These are phyloP conservation scores for Elymus sibiricus DNA, from an alignment of 176 grass and related monocot species.

Conservation along the genomic window DNA sequence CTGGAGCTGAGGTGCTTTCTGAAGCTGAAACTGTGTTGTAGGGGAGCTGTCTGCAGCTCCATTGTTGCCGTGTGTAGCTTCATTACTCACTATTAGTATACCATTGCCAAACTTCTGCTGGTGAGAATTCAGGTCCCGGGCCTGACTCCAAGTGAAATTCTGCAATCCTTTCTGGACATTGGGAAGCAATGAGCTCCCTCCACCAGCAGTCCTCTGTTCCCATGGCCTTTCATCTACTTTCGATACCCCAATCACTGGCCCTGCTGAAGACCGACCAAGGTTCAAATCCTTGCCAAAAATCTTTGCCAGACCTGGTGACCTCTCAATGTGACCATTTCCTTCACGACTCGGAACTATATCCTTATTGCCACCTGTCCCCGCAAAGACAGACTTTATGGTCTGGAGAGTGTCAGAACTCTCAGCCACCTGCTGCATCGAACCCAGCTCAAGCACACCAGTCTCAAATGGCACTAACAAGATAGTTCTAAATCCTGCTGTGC, in stretches of 20 bases:
- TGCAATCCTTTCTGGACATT: conserved; percentile 69
- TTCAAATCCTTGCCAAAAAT: conserved; percentile 98
- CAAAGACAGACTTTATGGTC: conserved; percentile 72
- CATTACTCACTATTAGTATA: conserved; percentile 57
- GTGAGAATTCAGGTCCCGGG: conserved; percentile 50
- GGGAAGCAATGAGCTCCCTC: conserved; percentile 51
- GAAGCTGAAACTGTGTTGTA: conserved; percentile 48
- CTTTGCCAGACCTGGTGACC: conserved; percentile 51
- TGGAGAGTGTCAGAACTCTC: conserved; percentile 63
- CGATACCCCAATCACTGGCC: conserved; percentile 20
- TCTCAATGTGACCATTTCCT: conserved; percentile 44
- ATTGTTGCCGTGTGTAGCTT: conserved; percentile 37
- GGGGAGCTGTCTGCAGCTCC: conserved; percentile 25
- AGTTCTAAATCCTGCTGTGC: conserved; percentile 69
- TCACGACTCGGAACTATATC: conserved; percentile 45
- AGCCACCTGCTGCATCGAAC: conserved; percentile 62
- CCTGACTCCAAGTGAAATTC: conserved; percentile 79
- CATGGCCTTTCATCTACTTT: conserved; percentile 65
- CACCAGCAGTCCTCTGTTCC: conserved; percentile 48
- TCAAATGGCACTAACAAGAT: conserved; percentile 85
- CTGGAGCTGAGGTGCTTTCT: conserved; percentile 43
- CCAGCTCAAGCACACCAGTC: conserved; percentile 86
- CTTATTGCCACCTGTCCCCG: conserved; percentile 27
- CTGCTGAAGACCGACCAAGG: conserved; percentile 46
- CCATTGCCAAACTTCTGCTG: conserved; percentile 72